These are phyloP conservation scores for Ganoderma resinaceum DNA, from an alignment of 1,284 basidiomycete species.

Conservation along the genomic window DNA sequence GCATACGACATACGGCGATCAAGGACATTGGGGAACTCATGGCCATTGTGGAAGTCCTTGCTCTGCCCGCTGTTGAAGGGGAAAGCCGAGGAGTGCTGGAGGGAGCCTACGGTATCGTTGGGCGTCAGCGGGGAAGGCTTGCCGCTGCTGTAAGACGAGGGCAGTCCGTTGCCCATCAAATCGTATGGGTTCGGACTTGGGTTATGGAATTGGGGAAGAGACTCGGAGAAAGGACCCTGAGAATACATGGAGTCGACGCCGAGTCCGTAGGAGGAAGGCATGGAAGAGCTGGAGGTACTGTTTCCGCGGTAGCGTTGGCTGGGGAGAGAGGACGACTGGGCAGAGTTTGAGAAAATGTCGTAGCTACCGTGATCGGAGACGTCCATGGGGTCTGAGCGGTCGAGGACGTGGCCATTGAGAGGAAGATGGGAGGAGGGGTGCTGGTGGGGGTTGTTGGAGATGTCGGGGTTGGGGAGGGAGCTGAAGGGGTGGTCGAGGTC, in stretches of 20 bases:
- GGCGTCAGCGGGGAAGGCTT: slow-evolving; percentile 79
- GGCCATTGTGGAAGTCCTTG: slow-evolving; percentile 62
- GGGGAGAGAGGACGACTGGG: slow-evolving; percentile 30
- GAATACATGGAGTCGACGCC: slow-evolving; percentile 63
- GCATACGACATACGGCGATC: slow-evolving; percentile 70
- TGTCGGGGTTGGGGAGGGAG: slow-evolving; percentile 36
- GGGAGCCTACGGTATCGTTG: slow-evolving; percentile 61
- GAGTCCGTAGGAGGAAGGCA: slow-evolving; percentile 59
- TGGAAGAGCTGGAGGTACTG: slow-evolving; percentile 70
- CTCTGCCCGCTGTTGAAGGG: slow-evolving; percentile 48
- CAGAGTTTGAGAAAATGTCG: slow-evolving; percentile 63
- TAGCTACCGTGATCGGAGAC: slow-evolving; percentile 51
- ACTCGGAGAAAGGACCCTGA: slow-evolving; percentile 63
- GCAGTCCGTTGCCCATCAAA: slow-evolving; percentile 61
- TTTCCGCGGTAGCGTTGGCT: slow-evolving; percentile 67
- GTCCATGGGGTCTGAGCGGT: slow-evolving; percentile 41
- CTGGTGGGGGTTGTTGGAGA: slow-evolving; percentile 31
- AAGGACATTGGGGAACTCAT: slow-evolving; percentile 54
- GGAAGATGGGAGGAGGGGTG: slow-evolving; percentile 36
- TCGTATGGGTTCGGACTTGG: slow-evolving; percentile 63
- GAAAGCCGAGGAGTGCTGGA: slow-evolving; percentile 62
- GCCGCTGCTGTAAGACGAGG: slow-evolving; percentile 68
- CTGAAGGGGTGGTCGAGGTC: slow-evolving; percentile 42
- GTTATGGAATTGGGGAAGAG: slow-evolving; percentile 60
- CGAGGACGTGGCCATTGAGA: slow-evolving; percentile 40